phyloP scores from a whole-genome alignment of 306 rosid genomes.

The Alnus rubra region DNA sequence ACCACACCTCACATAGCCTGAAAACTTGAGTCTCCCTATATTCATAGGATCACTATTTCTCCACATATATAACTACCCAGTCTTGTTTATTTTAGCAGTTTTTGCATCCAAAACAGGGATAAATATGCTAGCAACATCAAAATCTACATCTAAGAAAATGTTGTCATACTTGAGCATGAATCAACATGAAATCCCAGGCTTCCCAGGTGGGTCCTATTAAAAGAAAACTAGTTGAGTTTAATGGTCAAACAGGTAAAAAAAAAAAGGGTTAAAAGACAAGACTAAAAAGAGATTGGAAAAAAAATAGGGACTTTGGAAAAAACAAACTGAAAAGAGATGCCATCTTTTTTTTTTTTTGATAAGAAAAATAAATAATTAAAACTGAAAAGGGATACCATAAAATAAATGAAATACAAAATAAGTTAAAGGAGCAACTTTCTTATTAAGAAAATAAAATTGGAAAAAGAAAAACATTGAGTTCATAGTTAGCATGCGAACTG shows the following conservation, averaged over 20 bases:
- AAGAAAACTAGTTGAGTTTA: background rate
- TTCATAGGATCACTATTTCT: background rate
- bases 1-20: background rate
- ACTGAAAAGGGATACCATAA: background rate
- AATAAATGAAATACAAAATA: background rate
- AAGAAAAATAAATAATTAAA: no score
- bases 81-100: background rate
- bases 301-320: no score
- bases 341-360: no score
- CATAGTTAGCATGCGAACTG: background rate
- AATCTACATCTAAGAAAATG: background rate
- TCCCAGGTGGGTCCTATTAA: background rate
- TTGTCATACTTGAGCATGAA: background rate
- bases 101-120: background rate
- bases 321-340: background rate
- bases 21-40: background rate
- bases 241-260: background rate
- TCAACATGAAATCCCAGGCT: background rate
- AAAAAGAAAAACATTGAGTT: background rate
- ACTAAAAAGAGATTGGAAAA: no score
- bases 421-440: background rate
- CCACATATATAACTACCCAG: conserved; percentile 1
- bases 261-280: no score
- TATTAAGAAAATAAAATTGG: background rate
- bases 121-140: background rate